Conservation (phyloP, 129 eudicot species). For the Chrysanthemum lavandulifolium region DNA sequence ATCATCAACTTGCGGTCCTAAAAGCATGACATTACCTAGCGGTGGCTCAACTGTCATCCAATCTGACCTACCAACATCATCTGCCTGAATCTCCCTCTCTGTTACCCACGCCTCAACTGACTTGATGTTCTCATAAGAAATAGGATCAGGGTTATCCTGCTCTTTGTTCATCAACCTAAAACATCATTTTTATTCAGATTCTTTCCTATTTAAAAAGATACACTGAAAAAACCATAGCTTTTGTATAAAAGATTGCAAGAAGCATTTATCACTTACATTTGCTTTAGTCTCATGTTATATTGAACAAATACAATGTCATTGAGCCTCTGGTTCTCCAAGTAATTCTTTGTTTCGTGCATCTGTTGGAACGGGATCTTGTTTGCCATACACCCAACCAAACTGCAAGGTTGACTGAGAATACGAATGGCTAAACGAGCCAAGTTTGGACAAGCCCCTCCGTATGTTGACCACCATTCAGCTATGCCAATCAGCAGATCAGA, state of each 20-base stretch:
- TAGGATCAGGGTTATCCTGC: constrained; percentile 53
- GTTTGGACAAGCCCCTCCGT: constrained; percentile 95
- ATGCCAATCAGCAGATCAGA: constrained; percentile 20
- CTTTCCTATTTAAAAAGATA: not conserved
- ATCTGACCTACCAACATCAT: constrained; percentile 57
- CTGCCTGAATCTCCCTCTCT: constrained; percentile 52
- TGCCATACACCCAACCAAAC: constrained; percentile 60
- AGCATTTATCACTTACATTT: constrained; percentile 51
- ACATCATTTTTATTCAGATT: constrained; percentile 11
- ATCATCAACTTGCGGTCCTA: constrained; percentile 60
- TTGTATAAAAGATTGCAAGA: not conserved
- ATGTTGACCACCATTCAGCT: constrained; percentile 99
- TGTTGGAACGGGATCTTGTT: constrained; percentile 50
- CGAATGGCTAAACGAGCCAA: constrained; percentile 81
- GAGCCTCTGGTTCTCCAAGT: constrained; percentile 75
- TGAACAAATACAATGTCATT: constrained; percentile 80
- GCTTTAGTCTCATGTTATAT: constrained; percentile 74
- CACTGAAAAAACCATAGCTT: not conserved
- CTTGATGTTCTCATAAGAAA: constrained; percentile 49
- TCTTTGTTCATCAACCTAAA: constrained; percentile 58
- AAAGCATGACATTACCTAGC: not conserved
- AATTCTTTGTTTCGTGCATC: constrained; percentile 63
- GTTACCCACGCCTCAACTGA: constrained; percentile 64
- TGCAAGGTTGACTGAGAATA: constrained; percentile 88
- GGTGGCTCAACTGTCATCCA: constrained; percentile 89